Conservation (phyloP, 2,329 filamentous ascomycete genomes). For the Eutypa lata region DNA sequence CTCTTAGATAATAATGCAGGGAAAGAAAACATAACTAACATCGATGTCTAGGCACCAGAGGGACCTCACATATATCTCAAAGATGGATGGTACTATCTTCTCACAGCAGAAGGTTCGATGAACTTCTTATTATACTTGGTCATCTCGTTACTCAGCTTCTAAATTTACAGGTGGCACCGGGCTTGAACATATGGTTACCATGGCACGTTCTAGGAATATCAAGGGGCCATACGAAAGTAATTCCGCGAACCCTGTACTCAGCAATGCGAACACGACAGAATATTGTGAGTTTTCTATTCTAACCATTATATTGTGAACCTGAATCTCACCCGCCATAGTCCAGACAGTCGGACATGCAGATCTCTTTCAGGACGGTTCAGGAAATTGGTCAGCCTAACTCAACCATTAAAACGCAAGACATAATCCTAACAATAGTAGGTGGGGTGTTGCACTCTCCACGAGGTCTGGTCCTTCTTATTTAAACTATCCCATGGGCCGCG, state of each 20-base stretch:
- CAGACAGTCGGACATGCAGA: slow-evolving; percentile 57
- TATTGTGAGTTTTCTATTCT: slow-evolving; percentile 29
- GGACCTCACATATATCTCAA: slow-evolving; percentile 53
- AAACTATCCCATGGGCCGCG: slow-evolving; percentile 41
- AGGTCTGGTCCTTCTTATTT: slow-evolving; percentile 35
- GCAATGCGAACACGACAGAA: slow-evolving; percentile 38
- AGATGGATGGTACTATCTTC: slow-evolving; percentile 50
- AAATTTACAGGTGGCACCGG: slow-evolving; percentile 40
- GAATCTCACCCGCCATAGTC: slow-evolving; percentile 20
- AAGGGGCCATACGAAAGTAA: slow-evolving; percentile 43
- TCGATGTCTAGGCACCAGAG: slow-evolving; percentile 36
- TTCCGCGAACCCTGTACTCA: slow-evolving; percentile 43
- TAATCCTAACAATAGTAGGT: slow-evolving; percentile 22
- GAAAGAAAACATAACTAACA: background rate
- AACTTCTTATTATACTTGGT: too few species aligned
- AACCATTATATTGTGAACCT: too few species aligned
- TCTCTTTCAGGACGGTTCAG: slow-evolving; percentile 46
- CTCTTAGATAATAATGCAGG: background rate
- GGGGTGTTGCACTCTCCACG: slow-evolving; percentile 38
- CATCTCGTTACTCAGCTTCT: too few species aligned
- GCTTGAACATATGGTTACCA: slow-evolving; percentile 44
- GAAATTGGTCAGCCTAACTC: slow-evolving; percentile 30
- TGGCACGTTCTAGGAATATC: slow-evolving; percentile 40
- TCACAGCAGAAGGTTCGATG: slow-evolving; percentile 45
- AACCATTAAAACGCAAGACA: background rate